These are phyloP conservation scores for Nothomitra cinnamomea DNA, from an alignment of 2,329 filamentous ascomycete genomes.

Conservation along the genomic window DNA sequence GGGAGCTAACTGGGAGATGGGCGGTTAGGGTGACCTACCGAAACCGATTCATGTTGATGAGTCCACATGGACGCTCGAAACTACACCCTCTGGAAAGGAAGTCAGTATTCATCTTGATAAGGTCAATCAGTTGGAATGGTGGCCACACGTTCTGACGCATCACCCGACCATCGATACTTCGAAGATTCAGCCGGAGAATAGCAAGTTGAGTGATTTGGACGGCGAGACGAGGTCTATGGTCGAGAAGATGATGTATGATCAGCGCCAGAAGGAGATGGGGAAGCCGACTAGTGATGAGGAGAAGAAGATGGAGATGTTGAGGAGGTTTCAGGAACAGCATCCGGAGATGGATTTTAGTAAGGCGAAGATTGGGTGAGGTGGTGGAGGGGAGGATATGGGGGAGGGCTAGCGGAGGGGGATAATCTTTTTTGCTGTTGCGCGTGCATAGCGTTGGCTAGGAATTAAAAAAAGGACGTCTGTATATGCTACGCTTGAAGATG, in stretches of 20 bases:
- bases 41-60: conserved; percentile 69
- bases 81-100: conserved; percentile 46
- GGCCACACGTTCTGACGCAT: conserved; percentile 73
- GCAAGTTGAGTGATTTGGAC: conserved; percentile 80
- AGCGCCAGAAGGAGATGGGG: conserved; percentile 88
- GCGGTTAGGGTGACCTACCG: conserved; percentile 59
- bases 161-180: conserved; percentile 88
- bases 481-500: neutral
- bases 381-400: neutral
- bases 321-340: conserved; percentile 76
- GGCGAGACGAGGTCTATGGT: conserved; percentile 94
- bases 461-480: neutral
- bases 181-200: conserved; percentile 88
- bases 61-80: conserved; percentile 80
- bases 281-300: conserved; percentile 84
- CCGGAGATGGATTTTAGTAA: conserved; percentile 55
- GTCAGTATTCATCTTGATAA: conserved; percentile 88
- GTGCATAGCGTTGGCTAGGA: conserved; percentile 1
- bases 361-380: conserved; percentile 37
- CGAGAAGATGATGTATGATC: conserved; percentile 99
- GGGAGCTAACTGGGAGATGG: neutral
- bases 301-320: conserved; percentile 83
- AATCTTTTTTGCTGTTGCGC: neutral
- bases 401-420: neutral
- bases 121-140: conserved; percentile 95